These are phyloP conservation scores for Limonium bicolor DNA, from an alignment of 148 eudicot species.

Conservation along the genomic window DNA sequence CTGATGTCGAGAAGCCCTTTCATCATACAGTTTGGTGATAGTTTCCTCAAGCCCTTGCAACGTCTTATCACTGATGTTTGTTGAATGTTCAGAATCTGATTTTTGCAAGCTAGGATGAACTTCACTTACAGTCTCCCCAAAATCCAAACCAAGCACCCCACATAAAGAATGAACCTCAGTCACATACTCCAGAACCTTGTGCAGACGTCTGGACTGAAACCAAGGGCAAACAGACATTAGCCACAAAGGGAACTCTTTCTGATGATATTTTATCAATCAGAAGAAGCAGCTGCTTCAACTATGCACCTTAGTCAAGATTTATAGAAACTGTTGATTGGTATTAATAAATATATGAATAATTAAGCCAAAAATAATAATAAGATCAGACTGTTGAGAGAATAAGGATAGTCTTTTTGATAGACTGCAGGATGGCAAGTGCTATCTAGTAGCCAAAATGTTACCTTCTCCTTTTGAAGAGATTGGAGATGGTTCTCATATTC, in stretches of 20 bases:
- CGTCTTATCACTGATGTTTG: constrained; percentile 39
- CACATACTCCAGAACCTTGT: constrained; percentile 40
- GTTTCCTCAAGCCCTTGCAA: constrained; percentile 42
- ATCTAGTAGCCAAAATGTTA: constrained; percentile 2
- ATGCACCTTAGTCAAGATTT: no score
- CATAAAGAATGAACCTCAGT: constrained; percentile 52
- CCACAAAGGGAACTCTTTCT: no score
- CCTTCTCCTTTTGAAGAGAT: constrained; percentile 57
- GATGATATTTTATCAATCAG: no score
- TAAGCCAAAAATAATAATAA: no score
- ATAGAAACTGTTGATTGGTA: no score
- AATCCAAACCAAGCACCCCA: constrained; percentile 43
- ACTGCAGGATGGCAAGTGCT: not conserved
- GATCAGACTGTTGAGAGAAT: not conserved
- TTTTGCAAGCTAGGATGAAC: constrained; percentile 56
- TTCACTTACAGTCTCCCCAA: constrained; percentile 38
- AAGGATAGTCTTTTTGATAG: not conserved
- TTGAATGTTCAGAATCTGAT: constrained; percentile 27
- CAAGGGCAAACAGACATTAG: not conserved
- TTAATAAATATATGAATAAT: no score
- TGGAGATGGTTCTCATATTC: constrained; percentile 39
- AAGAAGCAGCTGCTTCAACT: no score
- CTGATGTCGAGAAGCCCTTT: constrained; percentile 40
- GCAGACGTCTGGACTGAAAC: constrained; percentile 46
- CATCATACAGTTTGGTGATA: constrained; percentile 28